Evolutionary conservation across 108 stramenopile genomes (phyloP).

Genomic region (Stephanodiscus triporus): DNA sequence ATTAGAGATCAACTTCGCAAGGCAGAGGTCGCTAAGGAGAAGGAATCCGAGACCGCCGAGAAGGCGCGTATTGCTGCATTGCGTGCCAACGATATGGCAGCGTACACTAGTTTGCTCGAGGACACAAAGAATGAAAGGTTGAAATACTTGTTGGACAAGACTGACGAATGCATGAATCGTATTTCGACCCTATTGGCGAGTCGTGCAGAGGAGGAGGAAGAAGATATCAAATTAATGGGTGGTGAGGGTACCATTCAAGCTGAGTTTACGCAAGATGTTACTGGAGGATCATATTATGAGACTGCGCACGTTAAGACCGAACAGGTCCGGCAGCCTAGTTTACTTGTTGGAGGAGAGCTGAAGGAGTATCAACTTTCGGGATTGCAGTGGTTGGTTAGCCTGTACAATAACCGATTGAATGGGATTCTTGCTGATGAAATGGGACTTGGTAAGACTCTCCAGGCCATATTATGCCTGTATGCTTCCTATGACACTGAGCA

Average conservation of each 20-base stretch:
- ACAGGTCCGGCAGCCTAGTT: constrained; percentile 81
- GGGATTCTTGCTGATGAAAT: constrained; percentile 82
- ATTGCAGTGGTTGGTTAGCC: constrained; percentile 95
- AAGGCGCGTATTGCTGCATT: constrained; percentile 82
- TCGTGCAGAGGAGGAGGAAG: constrained; percentile 60
- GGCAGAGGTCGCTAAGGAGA: constrained; percentile 75
- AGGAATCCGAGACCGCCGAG: constrained; percentile 71
- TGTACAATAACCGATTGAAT: constrained; percentile 90
- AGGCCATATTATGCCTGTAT: constrained; percentile 1
- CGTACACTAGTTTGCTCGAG: constrained; percentile 81
- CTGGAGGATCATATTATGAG: constrained; percentile 78
- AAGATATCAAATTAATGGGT: constrained; percentile 35
- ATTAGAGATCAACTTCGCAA: constrained; percentile 75
- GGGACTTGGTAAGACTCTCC: constrained; percentile 55
- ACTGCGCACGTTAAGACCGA: constrained; percentile 76
- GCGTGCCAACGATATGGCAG: constrained; percentile 87
- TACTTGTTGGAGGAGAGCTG: constrained; percentile 81
- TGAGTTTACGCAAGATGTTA: constrained; percentile 39
- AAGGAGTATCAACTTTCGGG: constrained; percentile 97
- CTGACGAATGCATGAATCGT: constrained; percentile 79
- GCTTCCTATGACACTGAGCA: neutral
- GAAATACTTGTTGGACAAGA: constrained; percentile 84
- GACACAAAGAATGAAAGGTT: constrained; percentile 87
- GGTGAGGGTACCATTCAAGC: constrained; percentile 40
- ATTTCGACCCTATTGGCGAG: constrained; percentile 72